Conservation (phyloP, 208 protist genomes). For the Leptomonas pyrrhocoris region DNA sequence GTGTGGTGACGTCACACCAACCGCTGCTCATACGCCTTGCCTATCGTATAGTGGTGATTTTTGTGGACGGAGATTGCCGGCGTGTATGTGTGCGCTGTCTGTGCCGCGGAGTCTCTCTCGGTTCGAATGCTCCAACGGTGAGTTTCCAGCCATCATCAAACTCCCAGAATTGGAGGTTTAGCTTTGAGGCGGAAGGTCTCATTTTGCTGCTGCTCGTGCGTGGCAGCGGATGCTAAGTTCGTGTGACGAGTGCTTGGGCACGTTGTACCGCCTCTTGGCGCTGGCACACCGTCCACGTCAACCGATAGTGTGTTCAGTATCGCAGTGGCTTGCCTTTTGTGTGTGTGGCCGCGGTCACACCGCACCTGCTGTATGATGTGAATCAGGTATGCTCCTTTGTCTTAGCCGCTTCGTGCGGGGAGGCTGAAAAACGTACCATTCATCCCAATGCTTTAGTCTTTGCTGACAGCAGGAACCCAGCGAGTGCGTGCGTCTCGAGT, state of each 20-base stretch:
- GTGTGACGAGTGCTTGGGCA: too few species aligned
- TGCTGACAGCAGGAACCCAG: too few species aligned
- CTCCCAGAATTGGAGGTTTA: neutral
- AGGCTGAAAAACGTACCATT: slow-evolving; percentile 29
- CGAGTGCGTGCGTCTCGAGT: too few species aligned
- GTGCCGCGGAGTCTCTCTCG: slow-evolving; percentile 19
- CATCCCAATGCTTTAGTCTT: slow-evolving; percentile 36
- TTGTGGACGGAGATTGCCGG: slow-evolving; percentile 23
- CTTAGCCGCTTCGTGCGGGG: slow-evolving; percentile 17
- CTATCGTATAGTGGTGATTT: slow-evolving; percentile 29
- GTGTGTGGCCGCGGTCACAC: neutral
- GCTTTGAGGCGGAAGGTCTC: neutral
- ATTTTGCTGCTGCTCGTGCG: neutral
- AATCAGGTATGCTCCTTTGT: slow-evolving; percentile 41
- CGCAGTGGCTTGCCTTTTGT: neutral
- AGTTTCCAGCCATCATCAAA: slow-evolving; percentile 22
- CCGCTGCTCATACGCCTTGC: slow-evolving; percentile 22
- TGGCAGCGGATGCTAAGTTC: neutral
- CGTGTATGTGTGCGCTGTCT: slow-evolving; percentile 3
- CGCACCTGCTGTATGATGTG: slow-evolving; percentile 22
- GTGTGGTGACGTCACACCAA: slow-evolving; percentile 13
- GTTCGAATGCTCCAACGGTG: slow-evolving; percentile 15
- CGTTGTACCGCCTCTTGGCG: too few species aligned
- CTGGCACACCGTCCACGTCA: neutral
- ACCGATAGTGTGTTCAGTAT: neutral